A percentile compares a stretch with the other conserved stretches of the same genome.
phyloP scores from a whole-genome alignment of 208 protist genomes.

The Trypanosoma scelopori region DNA sequence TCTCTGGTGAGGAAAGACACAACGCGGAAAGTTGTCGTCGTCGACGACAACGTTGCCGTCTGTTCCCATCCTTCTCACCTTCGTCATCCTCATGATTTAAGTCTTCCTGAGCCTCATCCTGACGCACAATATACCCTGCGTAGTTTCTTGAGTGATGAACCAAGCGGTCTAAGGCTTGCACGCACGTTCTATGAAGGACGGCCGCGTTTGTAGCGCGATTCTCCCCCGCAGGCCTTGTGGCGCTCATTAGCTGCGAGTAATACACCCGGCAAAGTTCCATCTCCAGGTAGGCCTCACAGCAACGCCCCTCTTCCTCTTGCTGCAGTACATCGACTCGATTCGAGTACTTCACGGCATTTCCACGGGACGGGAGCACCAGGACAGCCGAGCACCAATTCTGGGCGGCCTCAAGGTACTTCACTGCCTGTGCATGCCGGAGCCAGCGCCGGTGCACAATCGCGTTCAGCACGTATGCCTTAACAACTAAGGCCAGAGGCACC shows the following conservation, averaged over 20 bases:
- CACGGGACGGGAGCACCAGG: not conserved
- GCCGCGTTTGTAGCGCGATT: constrained; percentile 2
- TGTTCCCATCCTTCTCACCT: too few species aligned
- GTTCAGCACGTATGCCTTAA: constrained; percentile 43
- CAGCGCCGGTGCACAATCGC: constrained; percentile 29
- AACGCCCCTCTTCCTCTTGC: constrained; percentile 32
- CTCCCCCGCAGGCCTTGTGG: not conserved
- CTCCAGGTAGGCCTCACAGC: constrained; percentile 38
- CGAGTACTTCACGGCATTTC: not conserved
- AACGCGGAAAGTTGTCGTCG: not conserved
- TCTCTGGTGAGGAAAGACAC: constrained; percentile 27
- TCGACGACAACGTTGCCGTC: too few species aligned
- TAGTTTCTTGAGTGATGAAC: constrained; percentile 20
- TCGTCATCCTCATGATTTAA: not conserved
- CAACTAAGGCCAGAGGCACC: constrained; percentile 44
- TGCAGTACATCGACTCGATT: constrained; percentile 4
- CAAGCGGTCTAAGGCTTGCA: constrained; percentile 12
- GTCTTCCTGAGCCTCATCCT: too few species aligned
- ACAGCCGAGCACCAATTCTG: constrained; percentile 17
- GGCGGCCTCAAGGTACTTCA: constrained; percentile 34
- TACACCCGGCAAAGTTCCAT: constrained; percentile 54
- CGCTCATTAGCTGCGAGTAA: constrained; percentile 32
- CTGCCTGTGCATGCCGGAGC: constrained; percentile 22
- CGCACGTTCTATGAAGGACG: constrained; percentile 3
- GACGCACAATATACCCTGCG: not conserved